Evolutionary conservation across 2,329 filamentous ascomycete species (phyloP).

Genomic region (Ambrosiella cleistominuta): DNA sequence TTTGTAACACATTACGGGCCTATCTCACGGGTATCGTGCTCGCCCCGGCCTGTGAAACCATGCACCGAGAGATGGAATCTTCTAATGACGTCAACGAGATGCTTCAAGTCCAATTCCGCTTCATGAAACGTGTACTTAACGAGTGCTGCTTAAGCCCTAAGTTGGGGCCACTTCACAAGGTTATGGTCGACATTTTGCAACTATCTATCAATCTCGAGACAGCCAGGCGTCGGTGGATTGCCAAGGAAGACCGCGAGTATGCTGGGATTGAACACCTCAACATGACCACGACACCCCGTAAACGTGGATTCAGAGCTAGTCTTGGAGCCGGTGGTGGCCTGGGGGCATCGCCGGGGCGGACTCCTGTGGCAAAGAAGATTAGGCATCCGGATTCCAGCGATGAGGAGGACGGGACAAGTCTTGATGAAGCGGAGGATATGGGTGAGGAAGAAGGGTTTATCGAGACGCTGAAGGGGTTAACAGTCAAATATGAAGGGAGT

Average conservation of each 20-base stretch:
- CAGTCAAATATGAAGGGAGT: slow-evolving; percentile 44
- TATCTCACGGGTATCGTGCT: slow-evolving; percentile 63
- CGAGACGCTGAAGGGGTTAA: slow-evolving; percentile 37
- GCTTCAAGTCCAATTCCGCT: slow-evolving; percentile 50
- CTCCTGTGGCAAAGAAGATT: slow-evolving; percentile 8
- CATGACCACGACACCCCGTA: slow-evolving; percentile 21
- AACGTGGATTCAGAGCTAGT: slow-evolving; percentile 6
- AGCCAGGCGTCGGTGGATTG: slow-evolving; percentile 27
- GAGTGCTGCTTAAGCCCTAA: slow-evolving; percentile 54
- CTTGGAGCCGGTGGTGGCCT: slow-evolving; percentile 1
- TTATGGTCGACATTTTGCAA: slow-evolving; percentile 60
- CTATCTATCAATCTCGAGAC: slow-evolving; percentile 54
- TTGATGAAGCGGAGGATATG: slow-evolving; percentile 21
- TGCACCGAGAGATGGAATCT: slow-evolving; percentile 38
- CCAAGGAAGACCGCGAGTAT: slow-evolving; percentile 22
- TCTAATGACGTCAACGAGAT: slow-evolving; percentile 67
- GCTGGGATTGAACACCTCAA: slow-evolving; percentile 25
- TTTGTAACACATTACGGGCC: slow-evolving; percentile 54
- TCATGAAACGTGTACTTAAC: slow-evolving; percentile 43
- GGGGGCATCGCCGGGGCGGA: not conserved
- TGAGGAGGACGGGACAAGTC: slow-evolving; percentile 19
- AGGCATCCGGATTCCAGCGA: slow-evolving; percentile 14
- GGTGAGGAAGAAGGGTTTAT: slow-evolving; percentile 26
- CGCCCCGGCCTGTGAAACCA: slow-evolving; percentile 35
- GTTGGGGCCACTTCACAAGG: slow-evolving; percentile 52